Evolutionary conservation across 139 green algal genomes (phyloP), one percentile per base, ranked within the genome.

Genomic region (Tetraselmis chui): DNA sequence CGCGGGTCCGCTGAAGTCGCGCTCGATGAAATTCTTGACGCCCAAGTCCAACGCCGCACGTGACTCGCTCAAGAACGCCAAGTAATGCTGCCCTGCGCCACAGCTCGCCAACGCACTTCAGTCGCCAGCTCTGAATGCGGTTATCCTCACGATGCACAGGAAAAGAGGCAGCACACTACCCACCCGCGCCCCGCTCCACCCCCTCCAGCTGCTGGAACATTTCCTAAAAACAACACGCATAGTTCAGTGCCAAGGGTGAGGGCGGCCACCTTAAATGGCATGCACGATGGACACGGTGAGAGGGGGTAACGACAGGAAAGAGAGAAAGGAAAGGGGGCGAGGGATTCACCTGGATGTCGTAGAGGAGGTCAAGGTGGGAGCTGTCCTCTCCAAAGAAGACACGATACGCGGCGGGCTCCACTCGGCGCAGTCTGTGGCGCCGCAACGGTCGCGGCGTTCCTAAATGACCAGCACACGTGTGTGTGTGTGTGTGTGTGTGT

Each of bases 121-220:
- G n/a, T n/a, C n/a, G n/a, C n/a, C n/a, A n/a, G n/a, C n/a, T n/a
- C n/a, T n/a, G n/a, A n/a, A n/a, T n/a, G n/a, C n/a, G n/a, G n/a
- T n/a, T n/a, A n/a, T n/a, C n/a, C n/a, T n/a, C n/a, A n/a, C n/a
- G n/a, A n/a, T n/a, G n/a, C n/a, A n/a, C n/a, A n/a, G n/a, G n/a
- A n/a, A n/a, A n/a, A n/a, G n/a, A n/a, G n/a, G n/a, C n/a, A n/a
- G n/a, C n/a, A n/a, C n/a, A n/a, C 76, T n/a, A 58, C 81, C 31
- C 80, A 85, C 89, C 91, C 32, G 92, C 87, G 18, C 94, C 94
- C 18, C 58, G 31, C 87, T 98, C 93, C 23, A 94, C 78, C 0
- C 25, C 79, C 59, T 97, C 93, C 80, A 97, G 85, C 86, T 96
- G 92, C 76, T 83, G 45, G 22, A 87, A 32, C 94, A 98, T 97